These are phyloP conservation scores for Aspergillus haitiensis DNA, from an alignment of 495 filamentous ascomycete genomes.

Conservation along the genomic window DNA sequence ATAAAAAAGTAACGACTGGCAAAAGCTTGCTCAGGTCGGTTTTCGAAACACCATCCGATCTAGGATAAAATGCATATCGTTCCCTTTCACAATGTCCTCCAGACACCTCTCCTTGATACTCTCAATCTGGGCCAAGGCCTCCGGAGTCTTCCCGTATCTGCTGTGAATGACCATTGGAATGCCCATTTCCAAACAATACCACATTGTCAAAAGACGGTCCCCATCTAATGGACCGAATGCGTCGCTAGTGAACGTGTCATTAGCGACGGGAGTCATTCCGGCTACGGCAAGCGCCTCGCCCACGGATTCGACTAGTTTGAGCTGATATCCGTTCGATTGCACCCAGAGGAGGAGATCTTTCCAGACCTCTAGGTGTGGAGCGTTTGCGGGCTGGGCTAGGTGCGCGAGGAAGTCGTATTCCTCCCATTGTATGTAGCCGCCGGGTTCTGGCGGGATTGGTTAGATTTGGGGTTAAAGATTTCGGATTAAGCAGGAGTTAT, in stretches of 20 bases:
- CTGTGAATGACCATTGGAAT: slow-evolving; percentile 4
- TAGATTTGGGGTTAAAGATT: background rate
- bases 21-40: background rate
- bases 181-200: slow-evolving; percentile 12
- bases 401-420: slow-evolving; percentile 18
- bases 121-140: slow-evolving; percentile 6
- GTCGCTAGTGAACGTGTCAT: slow-evolving; percentile 3
- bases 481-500: too few species aligned
- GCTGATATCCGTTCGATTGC: background rate
- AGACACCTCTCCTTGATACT: background rate
- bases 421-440: slow-evolving; percentile 17
- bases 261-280: slow-evolving; percentile 3
- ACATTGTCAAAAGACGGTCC: slow-evolving; percentile 8
- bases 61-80: slow-evolving; percentile 7
- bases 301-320: background rate
- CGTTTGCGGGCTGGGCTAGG: background rate
- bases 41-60: slow-evolving; percentile 11
- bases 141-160: slow-evolving; percentile 3
- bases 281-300: background rate
- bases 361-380: background rate
- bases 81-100: slow-evolving; percentile 10
- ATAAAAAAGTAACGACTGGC: background rate
- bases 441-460: slow-evolving; percentile 12
- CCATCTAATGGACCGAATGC: background rate
- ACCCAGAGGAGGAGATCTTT: background rate